Evolutionary conservation across 805 yeast species (phyloP).

Genomic region (Starmerella stellata): DNA sequence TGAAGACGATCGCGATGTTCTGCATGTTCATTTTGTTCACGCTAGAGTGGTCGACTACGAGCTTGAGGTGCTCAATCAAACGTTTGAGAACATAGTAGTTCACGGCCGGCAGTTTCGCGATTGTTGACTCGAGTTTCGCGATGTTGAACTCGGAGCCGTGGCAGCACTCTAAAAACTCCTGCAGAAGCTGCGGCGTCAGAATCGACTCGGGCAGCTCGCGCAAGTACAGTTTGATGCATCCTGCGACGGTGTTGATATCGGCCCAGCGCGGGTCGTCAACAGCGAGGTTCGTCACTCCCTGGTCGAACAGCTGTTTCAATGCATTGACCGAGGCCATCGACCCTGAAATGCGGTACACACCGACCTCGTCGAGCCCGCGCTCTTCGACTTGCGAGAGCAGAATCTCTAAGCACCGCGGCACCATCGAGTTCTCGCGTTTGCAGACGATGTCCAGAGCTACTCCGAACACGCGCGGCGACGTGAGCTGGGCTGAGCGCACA

Average conservation of each 20-base stretch:
- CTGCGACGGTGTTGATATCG: constrained; percentile 74
- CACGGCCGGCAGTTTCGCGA: constrained; percentile 37
- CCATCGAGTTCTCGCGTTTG: constrained; percentile 40
- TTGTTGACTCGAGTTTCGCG: constrained; percentile 19
- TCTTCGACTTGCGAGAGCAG: constrained; percentile 60
- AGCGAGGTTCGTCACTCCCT: constrained; percentile 23
- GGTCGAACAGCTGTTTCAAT: constrained; percentile 37
- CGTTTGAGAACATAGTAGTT: constrained; percentile 54
- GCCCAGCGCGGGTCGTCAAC: constrained; percentile 40
- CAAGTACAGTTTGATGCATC: constrained; percentile 65
- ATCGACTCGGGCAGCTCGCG: constrained; percentile 78
- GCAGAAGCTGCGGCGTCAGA: constrained; percentile 48
- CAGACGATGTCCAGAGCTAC: constrained; percentile 67
- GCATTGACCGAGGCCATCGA: constrained; percentile 40
- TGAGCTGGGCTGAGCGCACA: constrained; percentile 4
- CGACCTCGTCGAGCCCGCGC: constrained; percentile 81
- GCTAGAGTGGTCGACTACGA: constrained; percentile 47
- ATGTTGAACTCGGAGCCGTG: constrained; percentile 12
- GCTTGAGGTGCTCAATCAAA: constrained; percentile 49
- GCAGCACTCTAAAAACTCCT: constrained; percentile 30
- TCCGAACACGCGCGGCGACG: constrained; percentile 50
- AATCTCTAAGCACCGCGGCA: constrained; percentile 50
- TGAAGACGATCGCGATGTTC: constrained; percentile 76
- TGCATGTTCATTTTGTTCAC: constrained; percentile 74
- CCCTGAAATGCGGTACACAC: constrained; percentile 63